These are phyloP conservation scores for Corchorus capsularis DNA, from an alignment of 345 rosid species.

Conservation along the genomic window DNA sequence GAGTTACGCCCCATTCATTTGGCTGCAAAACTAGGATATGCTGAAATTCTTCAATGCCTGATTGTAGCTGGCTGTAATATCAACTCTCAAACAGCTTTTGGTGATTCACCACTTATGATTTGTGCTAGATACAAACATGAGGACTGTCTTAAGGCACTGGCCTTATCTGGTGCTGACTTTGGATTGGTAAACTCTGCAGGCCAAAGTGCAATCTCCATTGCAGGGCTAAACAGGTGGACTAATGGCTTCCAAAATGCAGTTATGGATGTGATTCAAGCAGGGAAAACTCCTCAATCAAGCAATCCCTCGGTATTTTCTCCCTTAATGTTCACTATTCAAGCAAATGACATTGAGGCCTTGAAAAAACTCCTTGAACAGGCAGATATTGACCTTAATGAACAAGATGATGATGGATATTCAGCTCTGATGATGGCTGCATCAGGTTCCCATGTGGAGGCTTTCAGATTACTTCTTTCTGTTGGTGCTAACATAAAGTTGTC, in stretches of 20 bases:
- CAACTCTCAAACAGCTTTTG: conserved; percentile 50
- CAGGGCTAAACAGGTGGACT: conserved; percentile 41
- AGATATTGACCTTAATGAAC: conserved; percentile 45
- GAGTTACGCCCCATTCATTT: conserved; percentile 52
- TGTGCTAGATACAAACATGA: conserved; percentile 46
- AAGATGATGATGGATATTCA: conserved; percentile 46
- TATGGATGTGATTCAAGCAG: conserved; percentile 40
- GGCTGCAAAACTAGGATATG: conserved; percentile 50
- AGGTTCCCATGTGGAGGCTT: conserved; percentile 45
- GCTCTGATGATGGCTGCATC: conserved; percentile 53
- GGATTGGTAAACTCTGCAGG: conserved; percentile 43
- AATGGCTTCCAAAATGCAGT: conserved; percentile 49
- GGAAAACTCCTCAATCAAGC: conserved; percentile 46
- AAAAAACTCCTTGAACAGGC: conserved; percentile 30
- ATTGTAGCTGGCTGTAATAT: conserved; percentile 42
- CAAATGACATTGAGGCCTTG: conserved; percentile 43
- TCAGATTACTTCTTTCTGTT: conserved; percentile 47
- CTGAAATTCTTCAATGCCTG: conserved; percentile 40
- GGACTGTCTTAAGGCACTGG: conserved; percentile 47
- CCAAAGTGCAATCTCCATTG: conserved; percentile 43
- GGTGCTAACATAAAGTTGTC: conserved; percentile 53
- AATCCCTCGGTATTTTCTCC: conserved; percentile 40
- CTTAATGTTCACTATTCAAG: conserved; percentile 34
- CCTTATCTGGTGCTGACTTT: conserved; percentile 55
- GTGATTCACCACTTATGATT: conserved; percentile 63